Conservation (phyloP, 176 grass and related monocot species). For the Juncus effusus region DNA sequence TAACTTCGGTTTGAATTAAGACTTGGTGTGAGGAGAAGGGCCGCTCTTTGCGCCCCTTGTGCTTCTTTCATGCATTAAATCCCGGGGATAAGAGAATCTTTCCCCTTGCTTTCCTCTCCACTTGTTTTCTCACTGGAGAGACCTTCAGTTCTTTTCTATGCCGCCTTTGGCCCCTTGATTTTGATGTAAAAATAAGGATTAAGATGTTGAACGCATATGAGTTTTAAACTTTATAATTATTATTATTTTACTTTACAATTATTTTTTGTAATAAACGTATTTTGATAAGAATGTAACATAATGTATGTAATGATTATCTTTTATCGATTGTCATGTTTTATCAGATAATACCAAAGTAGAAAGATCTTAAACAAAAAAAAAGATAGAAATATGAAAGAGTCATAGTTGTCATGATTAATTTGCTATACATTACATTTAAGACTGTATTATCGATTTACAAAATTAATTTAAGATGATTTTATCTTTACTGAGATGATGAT, state of each 20-base stretch:
- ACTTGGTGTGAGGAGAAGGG: constrained; percentile 36
- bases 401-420: neutral
- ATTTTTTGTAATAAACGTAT: too few species aligned
- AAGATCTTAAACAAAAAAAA: too few species aligned
- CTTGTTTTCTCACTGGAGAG: neutral
- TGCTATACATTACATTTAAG: neutral
- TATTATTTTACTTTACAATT: neutral
- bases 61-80: constrained; percentile 49
- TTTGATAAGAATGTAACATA: too few species aligned
- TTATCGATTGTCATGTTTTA: too few species aligned
- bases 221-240: neutral
- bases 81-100: constrained; percentile 51
- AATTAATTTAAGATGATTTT: neutral
- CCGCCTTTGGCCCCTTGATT: neutral
- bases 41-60: constrained; percentile 19
- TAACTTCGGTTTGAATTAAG: constrained; percentile 22
- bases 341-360: too few species aligned
- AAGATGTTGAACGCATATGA: neutral
- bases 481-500: neutral
- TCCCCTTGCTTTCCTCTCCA: neutral
- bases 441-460: neutral
- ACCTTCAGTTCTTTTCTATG: neutral
- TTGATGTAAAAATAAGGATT: neutral
- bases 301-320: too few species aligned
- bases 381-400: too few species aligned